Evolutionary conservation across 441 rosid species (phyloP).

Genomic region (Erodium texanum): DNA sequence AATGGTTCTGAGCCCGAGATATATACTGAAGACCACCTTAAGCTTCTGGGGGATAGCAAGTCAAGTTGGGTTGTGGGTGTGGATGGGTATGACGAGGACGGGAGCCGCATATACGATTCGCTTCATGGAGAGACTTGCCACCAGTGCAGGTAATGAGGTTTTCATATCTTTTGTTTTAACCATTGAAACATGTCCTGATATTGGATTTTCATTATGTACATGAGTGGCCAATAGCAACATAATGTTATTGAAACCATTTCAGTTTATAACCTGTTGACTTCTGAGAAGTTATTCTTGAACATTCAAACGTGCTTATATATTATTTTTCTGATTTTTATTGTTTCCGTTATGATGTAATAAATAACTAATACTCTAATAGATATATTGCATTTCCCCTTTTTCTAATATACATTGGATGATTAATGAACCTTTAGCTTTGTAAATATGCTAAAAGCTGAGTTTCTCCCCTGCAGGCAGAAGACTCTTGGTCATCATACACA

Average conservation of each 20-base stretch:
- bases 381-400: not conserved
- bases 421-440: not conserved
- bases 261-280: too few relatives aligned
- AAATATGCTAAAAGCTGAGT: not conserved
- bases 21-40: slow-evolving; percentile 14
- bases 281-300: not conserved
- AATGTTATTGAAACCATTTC: too few relatives aligned
- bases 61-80: slow-evolving; percentile 12
- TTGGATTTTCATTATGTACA: not conserved
- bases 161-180: too few relatives aligned
- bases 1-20: slow-evolving; percentile 20
- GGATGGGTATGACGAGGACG: slow-evolving; percentile 19
- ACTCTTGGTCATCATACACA: slow-evolving; percentile 19
- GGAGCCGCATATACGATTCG: slow-evolving; percentile 15
- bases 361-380: too few relatives aligned
- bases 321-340: not conserved
- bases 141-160: slow-evolving; percentile 19
- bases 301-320: not conserved
- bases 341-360: not conserved
- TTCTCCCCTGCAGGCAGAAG: slow-evolving; percentile 13
- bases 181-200: not conserved
- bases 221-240: not conserved
- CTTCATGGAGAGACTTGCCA: slow-evolving; percentile 15
- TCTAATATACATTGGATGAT: too few relatives aligned
- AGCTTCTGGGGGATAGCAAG: slow-evolving; percentile 17